Base-by-base conservation (phyloP, 139 green algal genomes). In the Zygnema circumcarinatum region DNA sequence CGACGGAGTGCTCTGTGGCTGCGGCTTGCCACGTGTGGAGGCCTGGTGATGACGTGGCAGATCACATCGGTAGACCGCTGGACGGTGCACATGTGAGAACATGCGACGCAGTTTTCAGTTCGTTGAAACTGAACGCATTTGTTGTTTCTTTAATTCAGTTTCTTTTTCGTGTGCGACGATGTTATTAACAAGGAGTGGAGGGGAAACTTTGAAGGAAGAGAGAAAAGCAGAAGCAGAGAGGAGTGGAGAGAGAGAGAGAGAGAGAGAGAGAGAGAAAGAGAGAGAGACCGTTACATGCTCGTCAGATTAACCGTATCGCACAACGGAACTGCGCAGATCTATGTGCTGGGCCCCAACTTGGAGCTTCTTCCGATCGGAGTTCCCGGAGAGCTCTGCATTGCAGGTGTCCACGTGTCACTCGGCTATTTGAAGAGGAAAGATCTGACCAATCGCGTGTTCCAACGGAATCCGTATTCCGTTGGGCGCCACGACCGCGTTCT, bases 341-440 rank as follows among this genome's bases (percentile, higher is more conserved):
- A 32, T 35, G 21, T 79, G 20, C 72, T 79, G 72, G 72, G 72
- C 72, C 72, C 20, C 21, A 36, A 79, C 72, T 35, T 32, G 72
- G 72, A 79, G 21, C 20, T 79, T 32, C 72, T 79, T 32, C 72
- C 72, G 72, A 21, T 79, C 20, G 72, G 72, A 32, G 72, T 79
- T 21, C 72, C 72, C 21, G 79, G 79, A 41, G 79, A 86, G 79
- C 62, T 86, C 62, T 87, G n/a, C 67, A 87, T 86, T 38, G 79
- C 22, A 25, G 79, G 79, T 41, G 79, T 86, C 56, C 22, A 68
- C 11, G 56, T 86, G 21, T 20, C 79, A 3, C 62, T 7, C 3
- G 79, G 79, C 21, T 86, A 86, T 87, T 67, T 86, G 38, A 25
- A 25, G 3, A 16, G 47, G 21, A 53, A 53, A 25, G 79, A 86